Conservation (phyloP, 2,329 filamentous ascomycete species). For the Trichoderma polysporum region DNA sequence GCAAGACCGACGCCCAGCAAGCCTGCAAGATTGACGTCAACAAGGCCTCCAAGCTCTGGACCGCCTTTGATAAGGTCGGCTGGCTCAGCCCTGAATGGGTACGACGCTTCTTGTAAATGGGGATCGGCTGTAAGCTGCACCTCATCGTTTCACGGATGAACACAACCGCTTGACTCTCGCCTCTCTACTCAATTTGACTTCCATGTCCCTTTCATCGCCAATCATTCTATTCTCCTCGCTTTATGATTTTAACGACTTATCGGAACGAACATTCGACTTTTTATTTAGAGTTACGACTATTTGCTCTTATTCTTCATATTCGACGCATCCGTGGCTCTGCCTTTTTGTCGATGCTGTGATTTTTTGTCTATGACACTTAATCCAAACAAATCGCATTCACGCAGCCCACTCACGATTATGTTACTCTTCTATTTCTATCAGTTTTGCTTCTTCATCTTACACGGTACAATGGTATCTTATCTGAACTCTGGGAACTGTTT, state of each 20-base stretch:
- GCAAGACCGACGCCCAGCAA: constrained; percentile 93
- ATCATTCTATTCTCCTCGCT: neutral
- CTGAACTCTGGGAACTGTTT: constrained; percentile 7
- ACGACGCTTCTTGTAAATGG: constrained; percentile 33
- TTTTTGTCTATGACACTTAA: neutral
- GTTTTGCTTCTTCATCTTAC: neutral
- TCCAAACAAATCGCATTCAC: neutral
- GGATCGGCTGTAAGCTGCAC: neutral
- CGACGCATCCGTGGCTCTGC: neutral
- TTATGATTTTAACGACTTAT: constrained; percentile 12
- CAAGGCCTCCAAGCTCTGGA: constrained; percentile 92
- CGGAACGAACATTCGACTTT: neutral
- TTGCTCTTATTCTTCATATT: neutral
- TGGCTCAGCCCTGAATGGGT: constrained; percentile 67
- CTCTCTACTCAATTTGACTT: neutral
- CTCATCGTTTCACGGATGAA: neutral
- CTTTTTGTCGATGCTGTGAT: neutral
- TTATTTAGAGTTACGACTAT: neutral
- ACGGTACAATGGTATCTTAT: constrained; percentile 7
- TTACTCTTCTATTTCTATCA: neutral
- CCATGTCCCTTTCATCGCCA: neutral
- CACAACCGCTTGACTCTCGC: neutral
- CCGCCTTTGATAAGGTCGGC: constrained; percentile 80
- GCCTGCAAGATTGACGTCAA: constrained; percentile 99
- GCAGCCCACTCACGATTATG: neutral